Conservation (phyloP, 805 yeast genomes). For the Yamadazyma akitaensis region DNA sequence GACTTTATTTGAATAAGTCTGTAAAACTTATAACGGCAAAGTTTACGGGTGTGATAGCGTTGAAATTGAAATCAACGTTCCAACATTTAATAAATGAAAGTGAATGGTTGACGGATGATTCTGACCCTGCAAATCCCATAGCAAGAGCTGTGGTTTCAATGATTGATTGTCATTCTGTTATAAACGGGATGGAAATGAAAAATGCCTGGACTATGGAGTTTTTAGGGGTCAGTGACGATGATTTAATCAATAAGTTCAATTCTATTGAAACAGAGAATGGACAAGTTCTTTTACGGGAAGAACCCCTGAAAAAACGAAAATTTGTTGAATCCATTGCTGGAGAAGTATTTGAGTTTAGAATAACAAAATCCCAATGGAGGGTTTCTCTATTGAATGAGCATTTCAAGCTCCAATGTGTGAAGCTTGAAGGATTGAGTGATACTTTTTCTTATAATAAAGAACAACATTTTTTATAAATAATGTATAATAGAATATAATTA, state of each 20-base stretch:
- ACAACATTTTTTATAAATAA: neutral
- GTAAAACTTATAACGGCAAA: constrained; percentile 23
- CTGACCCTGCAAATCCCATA: constrained; percentile 10
- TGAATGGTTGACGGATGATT: constrained; percentile 15
- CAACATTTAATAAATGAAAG: constrained; percentile 12
- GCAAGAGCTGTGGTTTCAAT: constrained; percentile 24
- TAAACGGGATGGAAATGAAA: constrained; percentile 35
- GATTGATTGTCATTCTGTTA: constrained; percentile 24
- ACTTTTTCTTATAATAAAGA: constrained; percentile 6
- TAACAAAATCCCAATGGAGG: constrained; percentile 44
- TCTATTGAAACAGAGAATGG: neutral
- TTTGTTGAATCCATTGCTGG: constrained; percentile 18
- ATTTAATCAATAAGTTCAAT: neutral
- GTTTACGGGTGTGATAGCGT: constrained; percentile 22
- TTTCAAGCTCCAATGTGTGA: constrained; percentile 23
- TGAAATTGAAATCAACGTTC: constrained; percentile 24
- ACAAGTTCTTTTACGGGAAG: neutral
- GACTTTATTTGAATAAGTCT: constrained; percentile 28
- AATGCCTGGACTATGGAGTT: constrained; percentile 33
- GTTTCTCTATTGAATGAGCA: constrained; percentile 15
- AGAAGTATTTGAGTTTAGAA: constrained; percentile 41
- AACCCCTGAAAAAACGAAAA: constrained; percentile 12
- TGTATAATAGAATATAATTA: too few species aligned
- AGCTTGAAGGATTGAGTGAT: constrained; percentile 27
- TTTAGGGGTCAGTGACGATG: constrained; percentile 4